Base-by-base conservation (phyloP, 2,329 filamentous ascomycete genomes). In the Claviceps arundinis region DNA sequence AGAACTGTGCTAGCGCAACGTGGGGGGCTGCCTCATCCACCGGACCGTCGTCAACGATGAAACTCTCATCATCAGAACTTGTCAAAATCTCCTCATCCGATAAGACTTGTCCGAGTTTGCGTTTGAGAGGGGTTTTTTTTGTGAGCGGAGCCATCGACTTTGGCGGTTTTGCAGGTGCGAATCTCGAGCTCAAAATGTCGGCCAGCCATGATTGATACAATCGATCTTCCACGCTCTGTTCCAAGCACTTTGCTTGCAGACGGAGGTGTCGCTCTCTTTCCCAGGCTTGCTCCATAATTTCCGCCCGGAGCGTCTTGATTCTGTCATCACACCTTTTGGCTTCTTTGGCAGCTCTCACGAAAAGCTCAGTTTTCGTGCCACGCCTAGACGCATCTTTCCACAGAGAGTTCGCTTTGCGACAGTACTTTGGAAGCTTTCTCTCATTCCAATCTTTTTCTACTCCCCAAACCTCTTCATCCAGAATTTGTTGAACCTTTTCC, bases 161-260 rank as follows among this genome's bases (percentile, higher is more conserved):
- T 3, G 69, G 56, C 13, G 61, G 62, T 50, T 68, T 72, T 3
- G 69, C 64, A 0, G 73, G 72, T 47, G 67, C 66, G 14, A 52
- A 45, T 5, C 67, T 69, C 17, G 68, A 69, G 41, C 66, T 65
- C 4, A 82, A 66, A 24, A 77, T 58, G 6, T 63, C 57, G n/a
- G 77, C 68, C 3, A 70, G 62, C 77, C 78, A 84, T 7, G 62
- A 60, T 8, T 74, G 63, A 41, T 77, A 65, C 59, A 83, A 70
- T 48, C 77, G 76, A 51, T 85, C 76, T 38, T 78, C 75, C 1
- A 95, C 67, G 3, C 75, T 88, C 4, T 72, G 69, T 54, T 91
- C 81, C 51, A 95, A 68, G 38, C 69, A 75, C 11, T 68, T 65
- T 48, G 81, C 81, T 58, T 81, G 77, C 5, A 66, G 68, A 26